A percentile compares a stretch with the other conserved stretches of the same genome.
Conservation (phyloP, 805 yeast genomes). For the Starmerella floricola region DNA sequence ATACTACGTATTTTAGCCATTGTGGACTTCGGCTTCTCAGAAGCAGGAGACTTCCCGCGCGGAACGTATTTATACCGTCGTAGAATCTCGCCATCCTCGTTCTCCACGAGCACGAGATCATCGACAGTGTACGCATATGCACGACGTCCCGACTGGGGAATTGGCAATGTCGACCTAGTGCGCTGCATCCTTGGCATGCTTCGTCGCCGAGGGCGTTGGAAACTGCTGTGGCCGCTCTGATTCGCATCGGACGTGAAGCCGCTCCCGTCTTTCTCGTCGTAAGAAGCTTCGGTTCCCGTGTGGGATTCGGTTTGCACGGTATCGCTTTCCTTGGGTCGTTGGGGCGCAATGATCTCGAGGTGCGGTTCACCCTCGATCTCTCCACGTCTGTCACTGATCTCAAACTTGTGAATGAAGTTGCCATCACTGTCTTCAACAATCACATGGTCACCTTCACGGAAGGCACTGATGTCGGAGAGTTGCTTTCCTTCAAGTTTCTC, state of each 20-base stretch:
- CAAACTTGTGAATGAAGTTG: conserved; percentile 54
- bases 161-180: conserved; percentile 4
- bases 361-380: conserved; percentile 16
- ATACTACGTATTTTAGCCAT: neutral
- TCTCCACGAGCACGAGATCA: conserved; percentile 69
- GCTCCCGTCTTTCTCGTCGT: conserved; percentile 2
- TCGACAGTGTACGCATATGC: conserved; percentile 62
- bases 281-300: conserved; percentile 1
- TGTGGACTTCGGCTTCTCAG: neutral
- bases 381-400: conserved; percentile 24
- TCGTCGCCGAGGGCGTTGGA: conserved; percentile 14
- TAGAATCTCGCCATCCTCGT: conserved; percentile 82
- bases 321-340: conserved; percentile 1
- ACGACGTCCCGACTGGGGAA: conserved; percentile 15
- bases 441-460: conserved; percentile 56
- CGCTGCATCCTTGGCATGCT: conserved; percentile 7
- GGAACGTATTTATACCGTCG: conserved; percentile 68
- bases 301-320: neutral
- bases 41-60: conserved; percentile 29
- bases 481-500: conserved; percentile 19
- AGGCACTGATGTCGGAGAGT: conserved; percentile 33
- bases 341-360: conserved; percentile 16
- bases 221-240: conserved; percentile 15
- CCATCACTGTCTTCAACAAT: conserved; percentile 78
- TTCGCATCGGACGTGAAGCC: neutral